Base-by-base conservation (phyloP, 1,284 basidiomycete species). In the Neonothopanus nambi region DNA sequence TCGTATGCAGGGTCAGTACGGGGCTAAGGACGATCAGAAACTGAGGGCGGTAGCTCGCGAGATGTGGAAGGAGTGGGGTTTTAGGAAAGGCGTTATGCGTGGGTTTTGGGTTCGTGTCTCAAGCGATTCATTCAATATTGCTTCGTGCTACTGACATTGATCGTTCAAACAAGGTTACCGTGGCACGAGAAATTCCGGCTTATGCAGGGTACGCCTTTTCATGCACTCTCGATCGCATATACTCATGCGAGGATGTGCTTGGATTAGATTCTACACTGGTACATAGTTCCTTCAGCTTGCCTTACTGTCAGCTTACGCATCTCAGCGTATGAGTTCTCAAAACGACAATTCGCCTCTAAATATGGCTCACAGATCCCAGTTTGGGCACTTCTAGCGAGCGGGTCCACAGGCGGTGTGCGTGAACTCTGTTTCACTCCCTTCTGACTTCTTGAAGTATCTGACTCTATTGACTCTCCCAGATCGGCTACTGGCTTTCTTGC, bases 1-100 rank as follows among this genome's bases (percentile, higher is more conserved):
- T 43, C 84, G 93, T n/a, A 97, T 98, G 95, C 95, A 98, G 72
- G 94, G 92, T 4, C 92, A 95, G 65, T 94, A 93, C 61, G 91
- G 89, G 17, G 79, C 76, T 2, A 76, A 81, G 9, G 76, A 79
- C 5, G 93, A 95, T 66, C 91, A 95, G 71, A 80, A 83, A 40
- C 77, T 97, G 28, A 74, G 85, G 28, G 78, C 74, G 2, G 79
- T 97, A 3, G 83, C 84, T 5, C 75, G 71, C 17, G 91, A 95
- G 61, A 92, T 95, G 84, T 96, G 93, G 87, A 68, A 65, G 26
- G 72, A 91, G 53, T 93, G 87, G 77, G 95, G 96, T 0, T 85
- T 98, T 59, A 74, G 84, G 40, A 79, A 84, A 55, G 96, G 96
- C 7, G 81, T 98, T 49, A 97, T 98, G 95, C 78, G 96, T 30